Evolutionary conservation across 2,329 filamentous ascomycete genomes (phyloP), one percentile per base, ranked within the genome.

Genomic region (Colletotrichum spaethianum): DNA sequence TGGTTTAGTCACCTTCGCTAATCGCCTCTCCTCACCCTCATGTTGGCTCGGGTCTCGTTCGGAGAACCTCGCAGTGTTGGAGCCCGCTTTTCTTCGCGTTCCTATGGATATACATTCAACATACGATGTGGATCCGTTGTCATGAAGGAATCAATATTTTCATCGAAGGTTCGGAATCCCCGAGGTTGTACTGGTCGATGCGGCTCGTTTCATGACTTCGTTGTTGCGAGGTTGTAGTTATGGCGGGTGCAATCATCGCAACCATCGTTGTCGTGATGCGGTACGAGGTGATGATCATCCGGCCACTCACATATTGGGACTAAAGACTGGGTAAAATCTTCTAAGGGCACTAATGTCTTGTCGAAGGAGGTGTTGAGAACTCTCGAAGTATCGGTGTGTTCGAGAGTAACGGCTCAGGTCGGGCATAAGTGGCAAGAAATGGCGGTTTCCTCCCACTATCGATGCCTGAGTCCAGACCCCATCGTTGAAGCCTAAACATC

Each of bases 31-130:
- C 60, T 71, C 63, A 62, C 50, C 33, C 63, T 57, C n/a, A 50
- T 38, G 44, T 40, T 63, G 66, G 57, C 44, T 72, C 69, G 69
- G 69, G 59, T 46, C 56, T 72, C 52, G 33, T 55, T 72, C 69
- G 69, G 69, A 72, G 69, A 69, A 63, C 36, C 28, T 72, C 65
- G 70, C 70, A 64, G 70, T 72, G 60, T 64, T 23, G 6, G 52
- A 28, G 31, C 60, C 70, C 70, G 53, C 70, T 72, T 72, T 70
- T 72, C 60, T 33, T 60, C 42, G n/a, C 23, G 36, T 59, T 59
- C 44, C 44, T 72, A 63, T n/a, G n/a, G n/a, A n/a, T n/a, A n/a
- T n/a, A n/a, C 42, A 18, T 61, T 56, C 40, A 60, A 72, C 69
- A 63, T 63, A 69, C 52, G 59, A 72, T 40, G 61, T 72, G 69